phyloP scores from a whole-genome alignment of 2,329 filamentous ascomycete species.

The Xylariaceae sp. region DNA sequence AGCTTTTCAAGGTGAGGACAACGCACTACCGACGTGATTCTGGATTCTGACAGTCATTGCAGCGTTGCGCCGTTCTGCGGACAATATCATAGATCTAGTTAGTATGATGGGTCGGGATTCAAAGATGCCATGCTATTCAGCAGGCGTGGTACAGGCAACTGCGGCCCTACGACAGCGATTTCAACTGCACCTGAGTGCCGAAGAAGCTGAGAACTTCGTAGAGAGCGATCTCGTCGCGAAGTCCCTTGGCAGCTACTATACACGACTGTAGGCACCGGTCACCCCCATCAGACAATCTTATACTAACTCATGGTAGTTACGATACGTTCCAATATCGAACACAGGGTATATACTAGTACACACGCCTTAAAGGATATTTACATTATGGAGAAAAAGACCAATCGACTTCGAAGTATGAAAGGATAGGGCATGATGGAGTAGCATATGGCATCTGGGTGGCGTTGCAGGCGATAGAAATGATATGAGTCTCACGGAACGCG shows the following conservation, averaged over 20 bases:
- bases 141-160: conserved; percentile 68
- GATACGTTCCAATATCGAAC: conserved; percentile 86
- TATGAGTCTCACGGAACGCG: not conserved
- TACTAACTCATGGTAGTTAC: conserved; percentile 48
- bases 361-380: not conserved
- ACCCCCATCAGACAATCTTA: not conserved
- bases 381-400: no score
- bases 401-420: not conserved
- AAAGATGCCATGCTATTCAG: conserved; percentile 79
- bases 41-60: not conserved
- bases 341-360: conserved; percentile 72
- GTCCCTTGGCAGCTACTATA: conserved; percentile 83
- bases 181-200: conserved; percentile 75
- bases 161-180: conserved; percentile 68
- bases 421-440: conserved; percentile 18
- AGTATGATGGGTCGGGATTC: conserved; percentile 80
- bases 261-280: conserved; percentile 62
- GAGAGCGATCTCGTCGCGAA: conserved; percentile 76
- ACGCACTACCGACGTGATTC: not conserved
- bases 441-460: conserved; percentile 27
- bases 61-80: conserved; percentile 73
- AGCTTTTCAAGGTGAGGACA: conserved; percentile 69
- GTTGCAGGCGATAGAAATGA: conserved; percentile 25
- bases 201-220: conserved; percentile 77
- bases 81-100: conserved; percentile 76